Base-by-base conservation (phyloP, 148 eudicot genomes). In the Amaranthus palmeri region DNA sequence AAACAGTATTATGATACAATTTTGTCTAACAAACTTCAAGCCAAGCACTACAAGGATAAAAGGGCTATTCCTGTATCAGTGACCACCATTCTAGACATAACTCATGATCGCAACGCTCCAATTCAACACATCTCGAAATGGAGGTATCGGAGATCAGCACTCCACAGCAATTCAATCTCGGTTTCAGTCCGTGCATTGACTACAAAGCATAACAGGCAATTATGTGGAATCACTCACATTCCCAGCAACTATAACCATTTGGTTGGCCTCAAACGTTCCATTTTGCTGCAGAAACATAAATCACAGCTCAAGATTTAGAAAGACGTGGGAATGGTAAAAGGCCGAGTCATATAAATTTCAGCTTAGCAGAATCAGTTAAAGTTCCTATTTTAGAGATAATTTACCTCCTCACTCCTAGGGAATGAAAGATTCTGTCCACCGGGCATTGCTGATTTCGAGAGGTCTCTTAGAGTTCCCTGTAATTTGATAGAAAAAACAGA, bases 401-500 rank as follows among this genome's bases (percentile, higher is more conserved):
- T 74, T 63, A 87, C 87, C 81, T 83, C 90, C 42, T 83, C 90
- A 42, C 54, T 81, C 77, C 79, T 67, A 68, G 67, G 79, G 48
- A 79, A 65, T 17, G 76, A 64, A 63, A 82, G 71, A 41, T 48
- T 81, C 18, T 79, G 88, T 72, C 79, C 86, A 43, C 65, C 54
- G 6, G 68, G 83, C 48, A 74, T 51, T 44, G 85, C 75, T 61
- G 87, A 81, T 80, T 82, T 89, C 2, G 93, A 86, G 49, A 89
- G 85, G 79, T 83, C 90, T 77, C 90, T 82, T 67, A 89, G 78
- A 47, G 93, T 83, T 72, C 93, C 93, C 93, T 89, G 55, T 53
- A 74, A 67, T 63, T 53, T 44, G 25, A 44, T 48, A 63, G 10
- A 4, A 57, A 51, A 10, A 13, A 10, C 11, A 7, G 51, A 46